phyloP scores from a whole-genome alignment of 306 rosid species.

The Cucurbita pepo region DNA sequence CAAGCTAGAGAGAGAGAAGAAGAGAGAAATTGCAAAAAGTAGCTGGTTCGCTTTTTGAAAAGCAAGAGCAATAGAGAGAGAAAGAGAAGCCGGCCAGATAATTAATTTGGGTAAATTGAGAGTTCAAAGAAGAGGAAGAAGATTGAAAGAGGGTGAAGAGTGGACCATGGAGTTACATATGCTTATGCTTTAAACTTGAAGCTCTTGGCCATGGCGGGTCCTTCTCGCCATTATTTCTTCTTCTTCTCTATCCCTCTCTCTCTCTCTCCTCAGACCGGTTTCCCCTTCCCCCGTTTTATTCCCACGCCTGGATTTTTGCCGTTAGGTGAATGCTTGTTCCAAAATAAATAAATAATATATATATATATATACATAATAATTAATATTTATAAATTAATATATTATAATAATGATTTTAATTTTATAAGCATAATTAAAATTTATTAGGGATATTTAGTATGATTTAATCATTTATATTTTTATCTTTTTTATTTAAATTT shows the following conservation, averaged over 20 bases:
- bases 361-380: too few relatives aligned
- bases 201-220: constrained; percentile 6
- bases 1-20: background rate
- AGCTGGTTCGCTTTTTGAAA: constrained; percentile 6
- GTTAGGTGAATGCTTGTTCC: background rate
- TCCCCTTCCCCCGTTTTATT: background rate
- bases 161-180: background rate
- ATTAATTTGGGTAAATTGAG: background rate
- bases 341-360: too few relatives aligned
- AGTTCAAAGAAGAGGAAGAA: background rate
- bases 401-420: too few relatives aligned
- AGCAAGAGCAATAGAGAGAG: background rate
- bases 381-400: too few relatives aligned
- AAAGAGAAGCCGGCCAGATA: background rate
- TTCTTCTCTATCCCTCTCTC: background rate
- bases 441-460: too few relatives aligned
- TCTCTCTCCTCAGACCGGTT: background rate
- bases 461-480: too few relatives aligned
- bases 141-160: background rate
- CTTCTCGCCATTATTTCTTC: background rate
- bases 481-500: too few relatives aligned
- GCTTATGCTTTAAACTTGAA: background rate
- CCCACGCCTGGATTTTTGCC: background rate
- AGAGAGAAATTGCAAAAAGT: background rate
- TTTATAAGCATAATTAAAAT: too few relatives aligned